A percentile compares a stretch with the other conserved stretches of the same genome.
These are phyloP conservation scores for Phytophthora kernoviae DNA, from an alignment of 352 stramenopile species.

Conservation along the genomic window DNA sequence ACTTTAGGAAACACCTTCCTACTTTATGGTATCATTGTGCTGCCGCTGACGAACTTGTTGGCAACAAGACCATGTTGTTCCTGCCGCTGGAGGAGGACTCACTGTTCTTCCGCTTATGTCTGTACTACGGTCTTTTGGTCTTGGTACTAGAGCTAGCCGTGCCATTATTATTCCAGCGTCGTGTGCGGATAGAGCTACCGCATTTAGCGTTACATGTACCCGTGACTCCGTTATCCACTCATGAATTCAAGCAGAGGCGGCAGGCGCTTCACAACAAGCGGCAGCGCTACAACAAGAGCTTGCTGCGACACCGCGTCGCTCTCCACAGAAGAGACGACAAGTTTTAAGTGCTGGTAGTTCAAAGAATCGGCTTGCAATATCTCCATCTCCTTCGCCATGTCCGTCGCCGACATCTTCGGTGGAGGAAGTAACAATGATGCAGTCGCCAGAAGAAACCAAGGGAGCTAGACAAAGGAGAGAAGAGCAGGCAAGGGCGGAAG, in stretches of 20 bases:
- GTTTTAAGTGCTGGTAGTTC: neutral
- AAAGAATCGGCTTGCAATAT: conserved; percentile 5
- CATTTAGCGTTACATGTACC: conserved; percentile 22
- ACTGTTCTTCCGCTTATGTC: conserved; percentile 53
- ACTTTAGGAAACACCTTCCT: neutral
- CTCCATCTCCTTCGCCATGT: conserved; percentile 13
- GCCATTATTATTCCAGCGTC: conserved; percentile 57
- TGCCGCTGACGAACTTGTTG: neutral
- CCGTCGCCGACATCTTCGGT: conserved; percentile 20
- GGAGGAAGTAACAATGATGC: conserved; percentile 14
- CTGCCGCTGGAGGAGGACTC: conserved; percentile 60
- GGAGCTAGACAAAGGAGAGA: conserved; percentile 6
- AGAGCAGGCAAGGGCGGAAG: neutral
- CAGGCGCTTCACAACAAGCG: conserved; percentile 43
- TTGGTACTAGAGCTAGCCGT: conserved; percentile 56
- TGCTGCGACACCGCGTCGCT: conserved; percentile 23
- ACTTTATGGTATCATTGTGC: neutral
- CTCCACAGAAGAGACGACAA: conserved; percentile 20
- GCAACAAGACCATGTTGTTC: conserved; percentile 37
- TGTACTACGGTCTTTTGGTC: conserved; percentile 60
- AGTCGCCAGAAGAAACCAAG: conserved; percentile 4
- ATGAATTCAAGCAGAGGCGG: conserved; percentile 49
- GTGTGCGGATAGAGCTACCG: conserved; percentile 53
- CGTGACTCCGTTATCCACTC: conserved; percentile 33
- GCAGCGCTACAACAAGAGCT: conserved; percentile 40